phyloP scores from a whole-genome alignment of 169 alveolate genomes.

The Babesia gibsoni region DNA sequence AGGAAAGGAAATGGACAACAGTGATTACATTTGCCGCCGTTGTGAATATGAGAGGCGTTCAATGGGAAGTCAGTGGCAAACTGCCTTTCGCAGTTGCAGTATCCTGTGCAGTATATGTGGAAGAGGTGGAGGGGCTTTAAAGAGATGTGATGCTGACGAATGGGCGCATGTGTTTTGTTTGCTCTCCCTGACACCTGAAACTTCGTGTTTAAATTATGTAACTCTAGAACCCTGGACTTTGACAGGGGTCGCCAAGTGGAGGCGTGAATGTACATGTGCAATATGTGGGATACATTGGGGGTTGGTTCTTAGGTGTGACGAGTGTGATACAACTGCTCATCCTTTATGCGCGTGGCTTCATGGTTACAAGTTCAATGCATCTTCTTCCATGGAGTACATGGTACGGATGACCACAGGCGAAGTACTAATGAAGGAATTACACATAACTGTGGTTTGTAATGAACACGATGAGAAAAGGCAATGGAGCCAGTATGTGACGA shows the following conservation, averaged over 20 bases:
- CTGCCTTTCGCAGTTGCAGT: conserved; percentile 61
- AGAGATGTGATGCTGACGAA: conserved; percentile 50
- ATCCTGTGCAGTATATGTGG: conserved; percentile 67
- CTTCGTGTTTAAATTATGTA: conserved; percentile 25
- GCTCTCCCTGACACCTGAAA: conserved; percentile 44
- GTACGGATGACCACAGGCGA: neutral
- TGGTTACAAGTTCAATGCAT: conserved; percentile 47
- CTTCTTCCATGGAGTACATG: conserved; percentile 1
- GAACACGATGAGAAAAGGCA: conserved; percentile 17
- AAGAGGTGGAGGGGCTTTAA: conserved; percentile 75
- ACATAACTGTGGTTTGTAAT: conserved; percentile 17
- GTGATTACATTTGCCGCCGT: conserved; percentile 71
- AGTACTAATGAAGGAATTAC: conserved; percentile 4
- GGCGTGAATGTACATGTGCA: conserved; percentile 23
- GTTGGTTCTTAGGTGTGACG: conserved; percentile 26
- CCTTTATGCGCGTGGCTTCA: conserved; percentile 77
- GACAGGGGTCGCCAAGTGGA: conserved; percentile 6
- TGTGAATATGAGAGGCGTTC: conserved; percentile 70
- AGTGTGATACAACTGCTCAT: conserved; percentile 64
- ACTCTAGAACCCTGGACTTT: conserved; percentile 44
- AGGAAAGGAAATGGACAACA: conserved; percentile 16
- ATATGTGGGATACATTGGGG: conserved; percentile 58
- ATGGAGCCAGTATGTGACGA: conserved; percentile 14
- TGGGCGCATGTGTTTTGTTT: conserved; percentile 65
- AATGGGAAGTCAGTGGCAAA: conserved; percentile 73